Conservation (phyloP, 2,329 filamentous ascomycete genomes). For the Aspergillus phoenicis region DNA sequence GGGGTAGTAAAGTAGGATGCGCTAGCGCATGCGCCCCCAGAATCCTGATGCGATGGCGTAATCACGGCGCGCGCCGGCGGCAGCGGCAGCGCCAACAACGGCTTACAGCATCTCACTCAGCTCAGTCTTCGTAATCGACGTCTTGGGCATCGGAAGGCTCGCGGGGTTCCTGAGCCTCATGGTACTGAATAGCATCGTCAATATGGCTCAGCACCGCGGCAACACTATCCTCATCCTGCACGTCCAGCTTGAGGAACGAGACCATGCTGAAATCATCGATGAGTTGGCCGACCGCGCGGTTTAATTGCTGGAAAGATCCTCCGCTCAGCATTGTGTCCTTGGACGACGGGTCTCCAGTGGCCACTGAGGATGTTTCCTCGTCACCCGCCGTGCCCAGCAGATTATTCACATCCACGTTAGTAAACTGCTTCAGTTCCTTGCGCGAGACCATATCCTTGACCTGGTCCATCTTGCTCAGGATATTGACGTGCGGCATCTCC, state of each 20-base stretch:
- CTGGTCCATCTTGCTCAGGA: constrained; percentile 96
- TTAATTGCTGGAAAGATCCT: constrained; percentile 77
- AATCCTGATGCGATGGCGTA: background rate
- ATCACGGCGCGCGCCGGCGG: background rate
- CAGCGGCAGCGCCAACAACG: too few species aligned
- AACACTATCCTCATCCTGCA: constrained; percentile 89
- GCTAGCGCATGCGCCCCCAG: background rate
- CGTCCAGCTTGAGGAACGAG: constrained; percentile 86
- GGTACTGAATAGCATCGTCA: constrained; percentile 89
- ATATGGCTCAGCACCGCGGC: constrained; percentile 84
- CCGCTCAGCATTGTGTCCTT: constrained; percentile 76
- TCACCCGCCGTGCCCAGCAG: constrained; percentile 67
- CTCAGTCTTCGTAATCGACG: constrained; percentile 50
- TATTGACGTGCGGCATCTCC: constrained; percentile 93
- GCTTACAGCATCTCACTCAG: background rate
- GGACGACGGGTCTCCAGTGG: constrained; percentile 63
- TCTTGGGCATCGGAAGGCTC: constrained; percentile 72
- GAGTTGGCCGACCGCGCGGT: constrained; percentile 82
- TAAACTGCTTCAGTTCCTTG: constrained; percentile 84
- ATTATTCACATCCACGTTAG: constrained; percentile 80
- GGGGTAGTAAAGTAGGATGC: background rate
- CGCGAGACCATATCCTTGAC: constrained; percentile 86
- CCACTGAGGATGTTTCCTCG: constrained; percentile 49
- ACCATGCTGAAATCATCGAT: constrained; percentile 99
- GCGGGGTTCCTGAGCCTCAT: constrained; percentile 88